phyloP scores from a whole-genome alignment of 257 asterid genomes.

The Echites panduratus region DNA sequence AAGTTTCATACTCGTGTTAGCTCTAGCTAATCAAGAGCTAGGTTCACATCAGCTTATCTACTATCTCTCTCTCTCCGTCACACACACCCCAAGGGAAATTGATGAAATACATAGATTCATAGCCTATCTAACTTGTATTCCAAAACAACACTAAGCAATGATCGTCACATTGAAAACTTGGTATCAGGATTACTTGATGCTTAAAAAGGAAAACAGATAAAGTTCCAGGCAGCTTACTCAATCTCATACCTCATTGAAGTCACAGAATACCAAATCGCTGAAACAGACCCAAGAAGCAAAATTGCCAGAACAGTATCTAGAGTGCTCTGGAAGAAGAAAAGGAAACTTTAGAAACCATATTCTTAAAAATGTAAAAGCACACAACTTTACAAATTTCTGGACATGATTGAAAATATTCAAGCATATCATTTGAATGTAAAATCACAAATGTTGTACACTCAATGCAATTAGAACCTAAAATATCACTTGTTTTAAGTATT shows the following conservation, averaged over 20 bases:
- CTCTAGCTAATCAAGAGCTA: no score
- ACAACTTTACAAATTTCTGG: not conserved
- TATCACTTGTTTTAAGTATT: no score
- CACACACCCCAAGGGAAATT: no score
- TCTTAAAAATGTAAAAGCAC: not conserved
- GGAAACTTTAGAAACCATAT: slow-evolving; percentile 17
- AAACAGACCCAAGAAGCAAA: slow-evolving; percentile 41
- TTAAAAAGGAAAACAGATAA: not conserved
- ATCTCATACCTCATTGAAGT: slow-evolving; percentile 30
- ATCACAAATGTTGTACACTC: not conserved
- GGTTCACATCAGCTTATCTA: no score
- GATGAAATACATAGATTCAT: no score
- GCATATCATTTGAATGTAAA: not conserved
- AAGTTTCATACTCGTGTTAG: no score
- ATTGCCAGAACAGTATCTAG: slow-evolving; percentile 62
- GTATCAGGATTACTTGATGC: not conserved
- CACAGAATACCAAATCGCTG: slow-evolving; percentile 31
- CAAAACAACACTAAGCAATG: no score
- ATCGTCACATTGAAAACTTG: no score
- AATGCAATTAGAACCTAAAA: not conserved
- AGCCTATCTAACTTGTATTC: no score
- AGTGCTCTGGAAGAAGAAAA: slow-evolving; percentile 57
- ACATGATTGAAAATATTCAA: not conserved
- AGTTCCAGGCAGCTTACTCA: slow-evolving; percentile 31
- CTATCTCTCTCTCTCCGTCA: no score